Conservation (phyloP, 306 rosid species). For the Urtica urens region DNA sequence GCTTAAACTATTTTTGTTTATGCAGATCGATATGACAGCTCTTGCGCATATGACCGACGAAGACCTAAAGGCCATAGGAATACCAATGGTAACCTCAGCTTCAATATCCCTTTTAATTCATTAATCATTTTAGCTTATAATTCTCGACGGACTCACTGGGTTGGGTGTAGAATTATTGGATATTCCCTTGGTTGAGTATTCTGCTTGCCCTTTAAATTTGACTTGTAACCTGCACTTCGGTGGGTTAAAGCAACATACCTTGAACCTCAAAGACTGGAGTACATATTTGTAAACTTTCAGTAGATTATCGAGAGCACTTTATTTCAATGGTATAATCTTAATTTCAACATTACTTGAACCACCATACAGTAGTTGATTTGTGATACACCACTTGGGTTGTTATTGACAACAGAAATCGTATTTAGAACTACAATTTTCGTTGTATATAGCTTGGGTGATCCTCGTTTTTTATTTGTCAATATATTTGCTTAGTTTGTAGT, state of each 20-base stretch:
- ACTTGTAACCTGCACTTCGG: neutral
- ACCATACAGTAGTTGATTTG: no score
- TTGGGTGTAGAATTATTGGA: neutral
- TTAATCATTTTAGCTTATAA: neutral
- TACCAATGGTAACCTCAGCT: constrained; percentile 69
- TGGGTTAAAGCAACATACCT: neutral
- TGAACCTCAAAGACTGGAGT: constrained; percentile 6
- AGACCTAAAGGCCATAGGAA: constrained; percentile 95
- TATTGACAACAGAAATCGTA: no score
- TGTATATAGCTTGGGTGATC: no score
- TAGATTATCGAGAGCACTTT: neutral
- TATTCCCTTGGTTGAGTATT: neutral
- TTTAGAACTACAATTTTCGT: no score
- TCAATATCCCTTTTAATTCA: neutral
- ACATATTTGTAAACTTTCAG: neutral
- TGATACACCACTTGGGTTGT: no score
- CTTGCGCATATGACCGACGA: constrained; percentile 94
- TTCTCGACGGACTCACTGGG: neutral
- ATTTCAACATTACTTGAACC: no score
- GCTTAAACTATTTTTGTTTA: constrained; percentile 13
- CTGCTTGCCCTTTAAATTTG: neutral
- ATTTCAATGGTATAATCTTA: neutral
- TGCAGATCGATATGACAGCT: constrained; percentile 95
- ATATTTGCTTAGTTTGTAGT: neutral
- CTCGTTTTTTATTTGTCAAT: no score